Evolutionary conservation across 139 green algal genomes (phyloP).

Genomic region (Diplosphaera chodatii): DNA sequence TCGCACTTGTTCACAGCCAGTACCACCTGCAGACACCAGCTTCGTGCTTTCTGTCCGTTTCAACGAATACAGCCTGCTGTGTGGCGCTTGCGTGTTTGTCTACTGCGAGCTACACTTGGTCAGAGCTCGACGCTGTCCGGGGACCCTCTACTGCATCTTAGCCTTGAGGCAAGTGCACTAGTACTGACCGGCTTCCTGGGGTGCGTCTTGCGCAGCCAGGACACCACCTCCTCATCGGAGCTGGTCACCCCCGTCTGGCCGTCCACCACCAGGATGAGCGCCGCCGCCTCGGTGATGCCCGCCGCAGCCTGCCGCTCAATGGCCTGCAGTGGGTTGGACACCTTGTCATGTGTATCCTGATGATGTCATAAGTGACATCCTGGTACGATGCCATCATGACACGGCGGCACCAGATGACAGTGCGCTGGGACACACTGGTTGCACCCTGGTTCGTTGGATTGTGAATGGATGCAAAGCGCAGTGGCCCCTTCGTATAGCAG

Average conservation of each 20-base stretch:
- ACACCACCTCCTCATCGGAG: slow-evolving; percentile 79
- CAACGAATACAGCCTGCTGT: no score
- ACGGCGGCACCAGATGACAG: no score
- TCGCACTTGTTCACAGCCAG: slow-evolving; percentile 99
- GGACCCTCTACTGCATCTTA: no score
- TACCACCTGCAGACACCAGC: slow-evolving; percentile 38
- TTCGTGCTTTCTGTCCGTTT: no score
- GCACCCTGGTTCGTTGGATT: background rate
- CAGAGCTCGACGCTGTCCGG: no score
- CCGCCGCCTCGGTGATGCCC: slow-evolving; percentile 81
- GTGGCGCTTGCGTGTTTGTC: no score
- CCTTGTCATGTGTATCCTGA: no score
- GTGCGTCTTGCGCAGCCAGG: slow-evolving; percentile 81
- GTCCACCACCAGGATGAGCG: slow-evolving; percentile 83
- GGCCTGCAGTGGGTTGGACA: no score
- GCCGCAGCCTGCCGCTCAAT: slow-evolving; percentile 88
- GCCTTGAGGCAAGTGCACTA: background rate
- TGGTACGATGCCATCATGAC: no score
- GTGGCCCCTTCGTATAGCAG: no score
- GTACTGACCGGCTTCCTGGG: slow-evolving; percentile 49
- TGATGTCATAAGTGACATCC: no score
- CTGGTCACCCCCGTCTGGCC: slow-evolving; percentile 76
- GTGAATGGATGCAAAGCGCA: background rate
- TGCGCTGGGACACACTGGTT: slow-evolving; percentile 4
- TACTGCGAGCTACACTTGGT: no score